phyloP scores from a whole-genome alignment of 768 basidiomycete species.

The Kwoniella pini region DNA sequence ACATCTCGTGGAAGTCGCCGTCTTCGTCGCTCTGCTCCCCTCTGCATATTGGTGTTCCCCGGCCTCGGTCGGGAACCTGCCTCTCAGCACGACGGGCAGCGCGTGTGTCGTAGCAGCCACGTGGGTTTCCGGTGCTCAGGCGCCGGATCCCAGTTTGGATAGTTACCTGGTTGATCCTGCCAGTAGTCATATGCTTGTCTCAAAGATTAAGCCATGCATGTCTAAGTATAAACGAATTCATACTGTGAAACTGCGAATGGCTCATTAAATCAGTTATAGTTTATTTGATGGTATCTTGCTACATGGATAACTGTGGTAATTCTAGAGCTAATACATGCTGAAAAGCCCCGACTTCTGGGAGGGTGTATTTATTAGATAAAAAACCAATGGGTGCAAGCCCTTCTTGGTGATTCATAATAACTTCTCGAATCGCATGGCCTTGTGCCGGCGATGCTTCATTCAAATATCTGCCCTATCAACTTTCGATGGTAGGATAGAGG shows the following conservation, averaged over 20 bases:
- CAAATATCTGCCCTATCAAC: constrained; percentile 74
- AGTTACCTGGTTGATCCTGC: constrained; percentile 83
- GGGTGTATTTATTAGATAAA: constrained; percentile 75
- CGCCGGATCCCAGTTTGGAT: constrained; percentile 54
- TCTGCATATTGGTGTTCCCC: neutral
- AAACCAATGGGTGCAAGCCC: constrained; percentile 60
- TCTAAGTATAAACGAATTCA: constrained; percentile 73
- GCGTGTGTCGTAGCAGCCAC: too few species aligned
- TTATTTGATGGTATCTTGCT: constrained; percentile 74
- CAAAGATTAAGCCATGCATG: constrained; percentile 83
- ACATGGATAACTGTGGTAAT: constrained; percentile 80
- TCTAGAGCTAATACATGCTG: constrained; percentile 76
- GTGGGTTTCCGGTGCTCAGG: neutral
- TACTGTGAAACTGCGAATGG: constrained; percentile 79
- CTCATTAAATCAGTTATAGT: constrained; percentile 83
- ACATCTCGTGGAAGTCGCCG: constrained; percentile 5
- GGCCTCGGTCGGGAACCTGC: constrained; percentile 24
- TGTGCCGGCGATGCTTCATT: constrained; percentile 71
- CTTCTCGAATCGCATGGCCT: constrained; percentile 72
- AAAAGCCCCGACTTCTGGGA: constrained; percentile 70
- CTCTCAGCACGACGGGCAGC: too few species aligned
- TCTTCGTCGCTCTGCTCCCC: neutral
- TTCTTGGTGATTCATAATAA: constrained; percentile 72
- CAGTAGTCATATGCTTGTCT: constrained; percentile 83
- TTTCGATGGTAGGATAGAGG: constrained; percentile 74